phyloP scores from a whole-genome alignment of 2,329 filamentous ascomycete genomes.

The Escovopsis sp. region DNA sequence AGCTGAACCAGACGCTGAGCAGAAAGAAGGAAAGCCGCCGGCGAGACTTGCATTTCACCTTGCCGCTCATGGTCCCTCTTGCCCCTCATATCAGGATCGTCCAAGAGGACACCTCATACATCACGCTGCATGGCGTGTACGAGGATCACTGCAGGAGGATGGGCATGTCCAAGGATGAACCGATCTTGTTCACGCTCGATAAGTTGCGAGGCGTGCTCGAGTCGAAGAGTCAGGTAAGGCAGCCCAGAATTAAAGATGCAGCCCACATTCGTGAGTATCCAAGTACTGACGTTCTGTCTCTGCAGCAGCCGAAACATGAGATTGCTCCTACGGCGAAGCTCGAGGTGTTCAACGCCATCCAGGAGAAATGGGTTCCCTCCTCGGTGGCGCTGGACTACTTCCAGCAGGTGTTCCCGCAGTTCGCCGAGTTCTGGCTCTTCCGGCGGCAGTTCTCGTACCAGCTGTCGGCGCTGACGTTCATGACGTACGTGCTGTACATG shows the following conservation, averaged over 20 bases:
- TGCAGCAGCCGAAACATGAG: conserved; percentile 46
- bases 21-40: conserved; percentile 92
- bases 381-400: conserved; percentile 79
- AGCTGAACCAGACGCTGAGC: conserved; percentile 81
- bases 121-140: conserved; percentile 86
- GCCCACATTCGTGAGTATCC: too few relatives aligned
- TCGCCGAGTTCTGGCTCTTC: conserved; percentile 96
- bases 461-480: conserved; percentile 85
- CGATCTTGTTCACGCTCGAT: conserved; percentile 88
- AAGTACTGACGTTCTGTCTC: conserved; percentile 4
- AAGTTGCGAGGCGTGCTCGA: conserved; percentile 69
- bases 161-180: conserved; percentile 84
- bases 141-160: conserved; percentile 89
- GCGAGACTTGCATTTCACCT: conserved; percentile 87
- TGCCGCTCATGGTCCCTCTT: conserved; percentile 89
- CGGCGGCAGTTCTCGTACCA: conserved; percentile 93
- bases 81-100: conserved; percentile 91
- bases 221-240: conserved; percentile 32
- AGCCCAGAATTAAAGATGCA: too few relatives aligned
- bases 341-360: conserved; percentile 89
- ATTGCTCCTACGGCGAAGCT: conserved; percentile 58
- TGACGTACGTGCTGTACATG: conserved; percentile 98
- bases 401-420: conserved; percentile 73
- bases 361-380: conserved; percentile 80
- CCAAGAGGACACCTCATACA: conserved; percentile 87